A percentile compares a stretch with the other conserved stretches of the same genome.
phyloP scores from a whole-genome alignment of 805 yeast species.

The Cyberlindnera mycetangii region DNA sequence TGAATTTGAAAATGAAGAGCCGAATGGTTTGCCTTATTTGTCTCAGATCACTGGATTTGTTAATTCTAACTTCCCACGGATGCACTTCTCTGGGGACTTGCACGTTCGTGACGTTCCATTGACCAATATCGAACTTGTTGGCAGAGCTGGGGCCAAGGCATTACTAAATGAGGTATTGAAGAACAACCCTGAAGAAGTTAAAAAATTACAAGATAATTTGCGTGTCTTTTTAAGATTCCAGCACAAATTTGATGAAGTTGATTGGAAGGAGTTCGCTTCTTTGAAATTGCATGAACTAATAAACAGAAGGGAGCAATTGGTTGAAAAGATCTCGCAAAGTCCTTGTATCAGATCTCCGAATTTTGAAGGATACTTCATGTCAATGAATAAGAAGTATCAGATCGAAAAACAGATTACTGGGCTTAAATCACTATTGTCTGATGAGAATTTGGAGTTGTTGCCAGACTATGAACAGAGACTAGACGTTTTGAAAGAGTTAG shows the following conservation, averaged over 20 bases:
- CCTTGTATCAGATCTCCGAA: slow-evolving; percentile 36
- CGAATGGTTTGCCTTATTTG: slow-evolving; percentile 36
- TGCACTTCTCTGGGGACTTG: slow-evolving; percentile 32
- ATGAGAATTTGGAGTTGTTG: slow-evolving; percentile 81
- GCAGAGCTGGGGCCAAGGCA: slow-evolving; percentile 30
- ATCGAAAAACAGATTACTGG: slow-evolving; percentile 50
- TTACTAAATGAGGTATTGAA: slow-evolving; percentile 11
- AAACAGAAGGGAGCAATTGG: slow-evolving; percentile 35
- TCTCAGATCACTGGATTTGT: slow-evolving; percentile 29
- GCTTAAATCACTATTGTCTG: slow-evolving; percentile 65
- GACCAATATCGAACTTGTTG: slow-evolving; percentile 41
- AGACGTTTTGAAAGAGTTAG: slow-evolving; percentile 71
- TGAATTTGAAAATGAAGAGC: slow-evolving; percentile 24
- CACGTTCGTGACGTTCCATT: slow-evolving; percentile 38
- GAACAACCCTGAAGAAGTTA: slow-evolving; percentile 30
- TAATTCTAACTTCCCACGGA: slow-evolving; percentile 24
- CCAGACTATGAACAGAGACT: slow-evolving; percentile 94
- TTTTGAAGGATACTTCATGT: slow-evolving; percentile 43
- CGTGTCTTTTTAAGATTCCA: slow-evolving; percentile 35
- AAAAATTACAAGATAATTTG: slow-evolving; percentile 37
- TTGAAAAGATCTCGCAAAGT: slow-evolving; percentile 30
- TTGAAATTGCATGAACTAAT: slow-evolving; percentile 36
- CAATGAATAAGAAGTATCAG: slow-evolving; percentile 42
- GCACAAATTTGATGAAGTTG: slow-evolving; percentile 41
- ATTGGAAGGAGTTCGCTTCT: slow-evolving; percentile 36